These are phyloP conservation scores for Trypanosoma avium DNA, from an alignment of 208 protist genomes.

Conservation along the genomic window DNA sequence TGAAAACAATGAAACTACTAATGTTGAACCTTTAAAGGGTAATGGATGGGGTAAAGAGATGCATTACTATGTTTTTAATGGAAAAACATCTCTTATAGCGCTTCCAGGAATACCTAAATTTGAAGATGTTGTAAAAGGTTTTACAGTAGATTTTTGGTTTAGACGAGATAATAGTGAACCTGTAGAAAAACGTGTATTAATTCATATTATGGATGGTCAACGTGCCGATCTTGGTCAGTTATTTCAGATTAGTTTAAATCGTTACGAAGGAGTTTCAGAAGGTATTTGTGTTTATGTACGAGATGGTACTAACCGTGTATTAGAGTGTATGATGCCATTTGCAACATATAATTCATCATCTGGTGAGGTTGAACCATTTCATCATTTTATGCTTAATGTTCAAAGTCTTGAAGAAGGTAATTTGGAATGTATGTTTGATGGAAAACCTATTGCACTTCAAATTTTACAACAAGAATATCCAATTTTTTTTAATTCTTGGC, in stretches of 20 bases:
- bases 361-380: slow-evolving; percentile 42
- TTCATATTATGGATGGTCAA: slow-evolving; percentile 86
- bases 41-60: slow-evolving; percentile 81
- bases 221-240: slow-evolving; percentile 75
- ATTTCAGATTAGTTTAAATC: slow-evolving; percentile 80
- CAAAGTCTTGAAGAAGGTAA: slow-evolving; percentile 78
- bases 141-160: slow-evolving; percentile 87
- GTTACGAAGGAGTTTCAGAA: slow-evolving; percentile 71
- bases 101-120: slow-evolving; percentile 84
- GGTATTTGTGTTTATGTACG: slow-evolving; percentile 69
- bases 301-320: slow-evolving; percentile 82
- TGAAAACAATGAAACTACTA: neutral
- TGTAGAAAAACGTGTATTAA: slow-evolving; percentile 54
- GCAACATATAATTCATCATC: slow-evolving; percentile 12
- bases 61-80: slow-evolving; percentile 68
- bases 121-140: slow-evolving; percentile 78
- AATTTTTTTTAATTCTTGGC: slow-evolving; percentile 86
- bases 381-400: slow-evolving; percentile 78
- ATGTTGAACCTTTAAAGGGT: slow-evolving; percentile 48
- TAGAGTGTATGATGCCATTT: slow-evolving; percentile 72
- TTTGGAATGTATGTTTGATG: slow-evolving; percentile 72
- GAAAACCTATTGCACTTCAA: slow-evolving; percentile 43
- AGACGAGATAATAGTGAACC: slow-evolving; percentile 53
- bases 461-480: slow-evolving; percentile 87
- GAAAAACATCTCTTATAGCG: slow-evolving; percentile 68